These are phyloP conservation scores for Penicillium maclennaniae DNA, from an alignment of 495 filamentous ascomycete species.

Conservation along the genomic window DNA sequence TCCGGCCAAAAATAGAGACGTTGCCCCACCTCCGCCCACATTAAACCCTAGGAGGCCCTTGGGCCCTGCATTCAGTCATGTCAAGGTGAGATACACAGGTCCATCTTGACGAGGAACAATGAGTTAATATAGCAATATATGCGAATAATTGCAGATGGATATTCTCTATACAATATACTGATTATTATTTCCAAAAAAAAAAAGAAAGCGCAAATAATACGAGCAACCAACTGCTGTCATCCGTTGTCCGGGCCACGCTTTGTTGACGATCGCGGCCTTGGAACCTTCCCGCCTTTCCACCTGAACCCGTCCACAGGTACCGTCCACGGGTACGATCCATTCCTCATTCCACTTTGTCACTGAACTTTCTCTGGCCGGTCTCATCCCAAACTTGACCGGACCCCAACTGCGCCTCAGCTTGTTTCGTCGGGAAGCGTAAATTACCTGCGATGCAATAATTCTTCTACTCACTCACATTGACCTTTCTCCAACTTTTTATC, in stretches of 20 bases:
- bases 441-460: conserved; percentile 7
- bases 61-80: background rate
- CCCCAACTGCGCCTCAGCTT: conserved; percentile 9
- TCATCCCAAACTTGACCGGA: conserved; percentile 3
- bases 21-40: conserved; percentile 6
- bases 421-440: conserved; percentile 27
- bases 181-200: too few species aligned
- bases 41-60: conserved; percentile 14
- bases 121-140: too few species aligned
- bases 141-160: too few species aligned
- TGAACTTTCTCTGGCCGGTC: background rate
- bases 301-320: background rate
- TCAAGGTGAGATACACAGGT: too few species aligned
- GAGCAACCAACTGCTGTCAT: background rate
- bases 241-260: conserved; percentile 23
- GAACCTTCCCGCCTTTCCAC: background rate
- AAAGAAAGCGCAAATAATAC: background rate
- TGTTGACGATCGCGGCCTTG: conserved; percentile 14
- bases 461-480: background rate
- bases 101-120: too few species aligned
- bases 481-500: background rate
- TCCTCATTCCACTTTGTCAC: background rate
- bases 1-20: conserved; percentile 5
- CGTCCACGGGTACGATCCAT: background rate
- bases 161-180: too few species aligned